phyloP scores from a whole-genome alignment of 2,329 filamentous ascomycete species.

The Curvularia eragrostidis region DNA sequence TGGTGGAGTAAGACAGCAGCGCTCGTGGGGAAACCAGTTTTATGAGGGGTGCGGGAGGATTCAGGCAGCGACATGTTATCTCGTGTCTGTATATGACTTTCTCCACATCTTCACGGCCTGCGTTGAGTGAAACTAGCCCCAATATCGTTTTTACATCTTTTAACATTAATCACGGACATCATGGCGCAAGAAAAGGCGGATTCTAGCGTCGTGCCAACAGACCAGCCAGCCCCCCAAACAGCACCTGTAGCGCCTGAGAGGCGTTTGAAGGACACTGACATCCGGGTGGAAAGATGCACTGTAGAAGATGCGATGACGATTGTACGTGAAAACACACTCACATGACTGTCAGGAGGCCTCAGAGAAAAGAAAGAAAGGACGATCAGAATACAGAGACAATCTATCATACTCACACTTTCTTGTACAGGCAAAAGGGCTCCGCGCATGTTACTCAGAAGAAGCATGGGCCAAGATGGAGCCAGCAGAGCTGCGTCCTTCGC shows the following conservation, averaged over 20 bases:
- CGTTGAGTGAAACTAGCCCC: neutral
- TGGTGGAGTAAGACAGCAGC: neutral
- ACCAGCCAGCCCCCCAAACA: constrained; percentile 20
- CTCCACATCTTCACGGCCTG: neutral
- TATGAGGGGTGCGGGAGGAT: neutral
- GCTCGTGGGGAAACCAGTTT: neutral
- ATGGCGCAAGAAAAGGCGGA: constrained; percentile 26
- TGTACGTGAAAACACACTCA: constrained; percentile 21
- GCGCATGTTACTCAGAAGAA: constrained; percentile 29
- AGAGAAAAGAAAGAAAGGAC: neutral
- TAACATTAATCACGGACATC: fast-evolving
- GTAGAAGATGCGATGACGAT: constrained; percentile 28
- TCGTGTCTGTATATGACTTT: neutral
- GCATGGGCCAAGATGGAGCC: constrained; percentile 38
- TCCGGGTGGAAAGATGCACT: constrained; percentile 26
- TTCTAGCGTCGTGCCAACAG: constrained; percentile 25
- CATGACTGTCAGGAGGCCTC: neutral
- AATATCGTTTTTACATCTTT: neutral
- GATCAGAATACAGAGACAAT: too few species aligned
- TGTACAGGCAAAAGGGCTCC: constrained; percentile 40
- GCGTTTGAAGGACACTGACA: constrained; percentile 27
- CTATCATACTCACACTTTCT: neutral
- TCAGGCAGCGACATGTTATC: neutral
- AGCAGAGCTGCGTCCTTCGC: constrained; percentile 17
- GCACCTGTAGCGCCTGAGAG: constrained; percentile 28